Percentiles rank a stretch among this genome's conserved stretches.
Conservation (phyloP, 2,329 filamentous ascomycete genomes). For the Epichloe hybrida region DNA sequence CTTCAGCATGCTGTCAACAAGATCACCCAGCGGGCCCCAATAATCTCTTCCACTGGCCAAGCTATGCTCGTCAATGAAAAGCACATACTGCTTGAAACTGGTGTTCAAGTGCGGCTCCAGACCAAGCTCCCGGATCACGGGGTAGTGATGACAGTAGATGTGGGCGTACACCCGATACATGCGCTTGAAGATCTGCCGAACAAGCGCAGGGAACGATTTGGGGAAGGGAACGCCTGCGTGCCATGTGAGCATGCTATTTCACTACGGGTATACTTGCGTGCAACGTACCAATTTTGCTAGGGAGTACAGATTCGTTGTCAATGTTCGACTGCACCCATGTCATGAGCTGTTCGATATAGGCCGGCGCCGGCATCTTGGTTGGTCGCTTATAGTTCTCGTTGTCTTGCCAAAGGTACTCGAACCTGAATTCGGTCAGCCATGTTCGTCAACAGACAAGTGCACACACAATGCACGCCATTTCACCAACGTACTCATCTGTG, state of each 20-base stretch:
- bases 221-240: slow-evolving; percentile 77
- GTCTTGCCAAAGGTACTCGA: slow-evolving; percentile 99
- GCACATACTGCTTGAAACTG: slow-evolving; percentile 98
- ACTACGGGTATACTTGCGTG: neutral
- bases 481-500: slow-evolving; percentile 70
- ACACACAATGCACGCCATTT: neutral
- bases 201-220: slow-evolving; percentile 74
- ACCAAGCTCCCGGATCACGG: slow-evolving; percentile 85
- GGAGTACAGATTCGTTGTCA: slow-evolving; percentile 89
- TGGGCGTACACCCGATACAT: slow-evolving; percentile 98
- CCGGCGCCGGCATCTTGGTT: slow-evolving; percentile 94
- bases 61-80: slow-evolving; percentile 95
- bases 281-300: slow-evolving; percentile 67
- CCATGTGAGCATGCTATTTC: neutral
- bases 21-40: slow-evolving; percentile 87
- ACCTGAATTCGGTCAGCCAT: slow-evolving; percentile 35
- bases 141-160: slow-evolving; percentile 99
- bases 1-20: slow-evolving; percentile 95
- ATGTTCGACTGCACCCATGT: slow-evolving; percentile 90
- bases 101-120: slow-evolving; percentile 97
- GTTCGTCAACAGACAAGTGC: neutral
- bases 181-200: slow-evolving; percentile 96
- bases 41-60: slow-evolving; percentile 90
- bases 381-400: slow-evolving; percentile 85
- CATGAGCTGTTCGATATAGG: slow-evolving; percentile 97